Percentiles rank a stretch among this genome's conserved stretches.
phyloP scores from a whole-genome alignment of 768 basidiomycete species.

The Fibroporia radiculosa region DNA sequence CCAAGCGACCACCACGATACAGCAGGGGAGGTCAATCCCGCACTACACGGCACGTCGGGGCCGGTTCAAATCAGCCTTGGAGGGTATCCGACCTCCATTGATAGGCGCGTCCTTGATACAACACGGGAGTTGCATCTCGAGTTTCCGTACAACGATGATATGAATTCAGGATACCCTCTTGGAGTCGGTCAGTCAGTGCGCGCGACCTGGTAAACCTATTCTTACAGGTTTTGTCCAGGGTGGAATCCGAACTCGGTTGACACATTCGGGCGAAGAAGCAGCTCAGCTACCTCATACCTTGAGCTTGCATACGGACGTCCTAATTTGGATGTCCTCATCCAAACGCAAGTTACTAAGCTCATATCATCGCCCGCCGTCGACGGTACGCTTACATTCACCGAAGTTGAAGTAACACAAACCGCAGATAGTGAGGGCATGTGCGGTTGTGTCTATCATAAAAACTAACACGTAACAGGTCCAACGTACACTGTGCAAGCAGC shows the following conservation, averaged over 20 bases:
- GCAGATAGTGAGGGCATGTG: neutral
- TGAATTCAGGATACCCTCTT: conserved; percentile 33
- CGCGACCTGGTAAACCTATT: neutral
- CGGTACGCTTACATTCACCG: conserved; percentile 2
- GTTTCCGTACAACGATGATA: conserved; percentile 35
- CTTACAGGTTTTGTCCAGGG: neutral
- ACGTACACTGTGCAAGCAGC: conserved; percentile 7
- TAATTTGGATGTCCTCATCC: conserved; percentile 7
- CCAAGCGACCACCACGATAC: conserved; percentile 18
- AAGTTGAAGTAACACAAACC: conserved; percentile 5
- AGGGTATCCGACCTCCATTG: conserved; percentile 1
- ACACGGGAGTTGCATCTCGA: conserved; percentile 27
- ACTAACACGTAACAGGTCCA: neutral
- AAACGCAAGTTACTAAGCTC: conserved; percentile 5
- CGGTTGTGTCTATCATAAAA: neutral
- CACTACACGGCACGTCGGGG: conserved; percentile 18
- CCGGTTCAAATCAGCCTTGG: conserved; percentile 14
- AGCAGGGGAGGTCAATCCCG: conserved; percentile 15
- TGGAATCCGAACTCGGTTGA: conserved; percentile 8
- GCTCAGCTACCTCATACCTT: conserved; percentile 3
- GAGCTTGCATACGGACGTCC: neutral
- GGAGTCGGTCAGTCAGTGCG: conserved; percentile 28
- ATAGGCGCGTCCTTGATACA: conserved; percentile 22
- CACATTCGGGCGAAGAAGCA: conserved; percentile 5
- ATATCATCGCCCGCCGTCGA: neutral